Evolutionary conservation across 192 early-diverging fungal genomes (phyloP).

Genomic region (Pilaira anomala): DNA sequence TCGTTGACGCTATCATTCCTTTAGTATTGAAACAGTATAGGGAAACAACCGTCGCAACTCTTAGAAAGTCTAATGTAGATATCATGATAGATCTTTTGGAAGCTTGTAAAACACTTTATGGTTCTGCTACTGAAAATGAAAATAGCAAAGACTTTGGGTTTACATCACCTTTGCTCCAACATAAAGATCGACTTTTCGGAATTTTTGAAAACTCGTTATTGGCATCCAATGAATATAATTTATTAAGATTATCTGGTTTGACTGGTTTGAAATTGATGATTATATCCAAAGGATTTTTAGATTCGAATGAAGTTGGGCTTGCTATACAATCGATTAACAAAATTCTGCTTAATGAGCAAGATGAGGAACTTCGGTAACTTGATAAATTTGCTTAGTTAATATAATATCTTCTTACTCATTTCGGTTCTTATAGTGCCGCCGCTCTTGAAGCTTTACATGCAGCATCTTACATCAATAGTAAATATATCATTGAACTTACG

Average conservation of each 20-base stretch:
- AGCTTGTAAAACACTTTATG: conserved; percentile 60
- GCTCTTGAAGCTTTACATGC: conserved; percentile 48
- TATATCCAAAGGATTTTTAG: conserved; percentile 53
- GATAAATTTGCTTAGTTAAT: not conserved
- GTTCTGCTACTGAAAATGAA: conserved; percentile 37
- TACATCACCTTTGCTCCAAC: conserved; percentile 60
- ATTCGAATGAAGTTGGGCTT: conserved; percentile 55
- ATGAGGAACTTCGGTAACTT: conserved; percentile 47
- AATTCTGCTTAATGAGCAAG: conserved; percentile 46
- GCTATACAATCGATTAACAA: conserved; percentile 50
- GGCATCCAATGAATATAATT: conserved; percentile 72
- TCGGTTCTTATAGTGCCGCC: conserved; percentile 33
- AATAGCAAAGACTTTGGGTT: conserved; percentile 50
- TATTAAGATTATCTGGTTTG: conserved; percentile 65
- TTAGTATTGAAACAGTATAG: conserved; percentile 59
- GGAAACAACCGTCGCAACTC: conserved; percentile 53
- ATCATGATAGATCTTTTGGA: conserved; percentile 72
- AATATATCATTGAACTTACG: conserved; percentile 46
- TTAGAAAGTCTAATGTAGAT: conserved; percentile 63
- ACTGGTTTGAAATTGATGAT: conserved; percentile 69
- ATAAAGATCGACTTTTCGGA: conserved; percentile 75
- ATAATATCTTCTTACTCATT: not conserved
- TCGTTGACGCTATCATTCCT: conserved; percentile 61
- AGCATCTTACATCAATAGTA: conserved; percentile 41
- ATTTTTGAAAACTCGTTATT: conserved; percentile 66